Conservation (phyloP, 2,329 filamentous ascomycete genomes). For the Tolypocladium tundrense region DNA sequence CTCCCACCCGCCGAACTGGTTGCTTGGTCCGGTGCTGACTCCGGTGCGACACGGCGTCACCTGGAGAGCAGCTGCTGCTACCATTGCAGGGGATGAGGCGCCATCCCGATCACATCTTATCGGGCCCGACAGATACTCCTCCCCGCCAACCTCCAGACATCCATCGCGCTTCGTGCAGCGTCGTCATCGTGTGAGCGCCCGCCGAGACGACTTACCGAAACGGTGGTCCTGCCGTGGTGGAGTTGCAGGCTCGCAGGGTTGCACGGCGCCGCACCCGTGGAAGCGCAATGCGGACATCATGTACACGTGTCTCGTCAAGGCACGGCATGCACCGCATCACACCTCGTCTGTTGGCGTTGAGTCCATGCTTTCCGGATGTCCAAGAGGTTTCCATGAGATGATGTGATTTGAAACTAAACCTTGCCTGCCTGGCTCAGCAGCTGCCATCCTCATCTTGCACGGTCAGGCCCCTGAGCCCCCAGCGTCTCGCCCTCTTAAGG, state of each 20-base stretch:
- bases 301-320: neutral
- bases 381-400: neutral
- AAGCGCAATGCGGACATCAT: neutral
- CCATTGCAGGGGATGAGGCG: neutral
- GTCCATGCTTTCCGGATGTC: too few relatives aligned
- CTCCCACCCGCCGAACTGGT: neutral
- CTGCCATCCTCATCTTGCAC: neutral
- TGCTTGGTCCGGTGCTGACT: neutral
- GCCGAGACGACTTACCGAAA: neutral
- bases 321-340: neutral
- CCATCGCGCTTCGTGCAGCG: neutral
- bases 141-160: neutral
- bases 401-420: neutral
- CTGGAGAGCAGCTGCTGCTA: neutral
- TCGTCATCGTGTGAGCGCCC: neutral
- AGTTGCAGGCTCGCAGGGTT: neutral
- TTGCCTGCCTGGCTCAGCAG: neutral
- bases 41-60: neutral
- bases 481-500: neutral
- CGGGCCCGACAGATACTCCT: neutral
- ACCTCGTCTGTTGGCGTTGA: neutral
- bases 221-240: neutral
- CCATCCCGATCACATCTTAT: neutral
- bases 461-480: neutral
- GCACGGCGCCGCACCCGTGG: neutral